phyloP scores from a whole-genome alignment of 148 eudicot genomes.

The Spergularia bocconei region DNA sequence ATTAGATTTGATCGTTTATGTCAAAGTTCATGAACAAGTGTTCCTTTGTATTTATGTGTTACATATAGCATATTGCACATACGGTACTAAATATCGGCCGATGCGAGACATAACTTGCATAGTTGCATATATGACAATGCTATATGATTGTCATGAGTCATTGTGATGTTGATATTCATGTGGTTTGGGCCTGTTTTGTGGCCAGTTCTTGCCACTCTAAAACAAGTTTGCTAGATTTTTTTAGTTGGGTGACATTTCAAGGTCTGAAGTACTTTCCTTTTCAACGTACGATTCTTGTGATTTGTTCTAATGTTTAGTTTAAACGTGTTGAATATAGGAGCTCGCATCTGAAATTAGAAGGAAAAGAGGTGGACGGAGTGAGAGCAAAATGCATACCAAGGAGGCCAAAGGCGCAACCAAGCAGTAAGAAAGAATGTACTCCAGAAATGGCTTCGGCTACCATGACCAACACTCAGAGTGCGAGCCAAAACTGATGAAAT shows the following conservation, averaged over 20 bases:
- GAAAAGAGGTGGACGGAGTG: conserved; percentile 32
- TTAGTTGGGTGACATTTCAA: background rate
- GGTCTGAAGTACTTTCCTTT: background rate
- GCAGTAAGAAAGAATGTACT: conserved; percentile 11
- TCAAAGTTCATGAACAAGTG: background rate
- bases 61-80: too few relatives aligned
- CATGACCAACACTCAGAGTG: conserved; percentile 11
- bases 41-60: background rate
- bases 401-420: conserved; percentile 29
- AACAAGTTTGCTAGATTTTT: background rate
- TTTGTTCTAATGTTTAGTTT: background rate
- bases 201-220: background rate
- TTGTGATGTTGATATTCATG: background rate
- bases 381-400: conserved; percentile 41
- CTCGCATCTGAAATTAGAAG: conserved; percentile 29
- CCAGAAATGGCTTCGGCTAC: conserved; percentile 5
- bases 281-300: background rate
- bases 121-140: background rate
- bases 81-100: background rate
- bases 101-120: background rate
- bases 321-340: conserved; percentile 19
- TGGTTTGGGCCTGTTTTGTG: background rate
- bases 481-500: background rate
- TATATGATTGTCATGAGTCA: background rate
- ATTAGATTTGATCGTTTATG: background rate